Percentiles rank a stretch among this genome's conserved stretches.
phyloP scores from a whole-genome alignment of 2,329 filamentous ascomycete species.

The Lithohypha guttulata region DNA sequence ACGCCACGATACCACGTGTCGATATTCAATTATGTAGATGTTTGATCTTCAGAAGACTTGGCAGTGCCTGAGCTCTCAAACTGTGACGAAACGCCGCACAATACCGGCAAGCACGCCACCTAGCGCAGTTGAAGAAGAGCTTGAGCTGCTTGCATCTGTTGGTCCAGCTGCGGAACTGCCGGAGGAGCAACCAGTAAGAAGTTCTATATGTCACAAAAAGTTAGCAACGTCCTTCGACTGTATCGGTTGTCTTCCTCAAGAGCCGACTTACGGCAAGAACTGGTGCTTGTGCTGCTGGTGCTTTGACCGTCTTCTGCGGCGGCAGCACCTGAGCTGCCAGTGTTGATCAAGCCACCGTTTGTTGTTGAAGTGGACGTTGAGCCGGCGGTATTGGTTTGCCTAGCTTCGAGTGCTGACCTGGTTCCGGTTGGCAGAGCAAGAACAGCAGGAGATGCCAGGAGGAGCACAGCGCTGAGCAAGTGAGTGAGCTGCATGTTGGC shows the following conservation, averaged over 20 bases:
- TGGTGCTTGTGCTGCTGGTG: conserved; percentile 3
- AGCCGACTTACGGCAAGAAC: background rate
- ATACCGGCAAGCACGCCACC: too few relatives aligned
- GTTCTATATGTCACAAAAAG: background rate
- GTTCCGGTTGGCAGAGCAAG: background rate
- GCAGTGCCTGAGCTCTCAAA: too few relatives aligned
- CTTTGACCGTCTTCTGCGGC: background rate
- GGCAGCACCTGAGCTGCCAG: background rate
- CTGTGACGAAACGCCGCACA: too few relatives aligned
- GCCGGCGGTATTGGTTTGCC: background rate
- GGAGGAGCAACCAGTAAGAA: background rate
- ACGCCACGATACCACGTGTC: too few relatives aligned
- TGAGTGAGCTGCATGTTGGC: too few relatives aligned
- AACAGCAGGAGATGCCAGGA: background rate
- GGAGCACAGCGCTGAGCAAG: too few relatives aligned
- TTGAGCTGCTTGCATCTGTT: too few relatives aligned
- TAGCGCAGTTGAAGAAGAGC: too few relatives aligned
- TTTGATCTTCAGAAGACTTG: too few relatives aligned
- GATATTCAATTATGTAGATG: too few relatives aligned
- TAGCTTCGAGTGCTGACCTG: background rate
- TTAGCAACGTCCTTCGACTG: background rate
- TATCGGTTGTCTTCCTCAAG: too few relatives aligned
- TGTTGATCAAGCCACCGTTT: background rate
- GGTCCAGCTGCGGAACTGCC: background rate
- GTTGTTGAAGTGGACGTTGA: background rate